phyloP scores from a whole-genome alignment of 495 filamentous ascomycete species.

The Beverwykella pulmonaria region DNA sequence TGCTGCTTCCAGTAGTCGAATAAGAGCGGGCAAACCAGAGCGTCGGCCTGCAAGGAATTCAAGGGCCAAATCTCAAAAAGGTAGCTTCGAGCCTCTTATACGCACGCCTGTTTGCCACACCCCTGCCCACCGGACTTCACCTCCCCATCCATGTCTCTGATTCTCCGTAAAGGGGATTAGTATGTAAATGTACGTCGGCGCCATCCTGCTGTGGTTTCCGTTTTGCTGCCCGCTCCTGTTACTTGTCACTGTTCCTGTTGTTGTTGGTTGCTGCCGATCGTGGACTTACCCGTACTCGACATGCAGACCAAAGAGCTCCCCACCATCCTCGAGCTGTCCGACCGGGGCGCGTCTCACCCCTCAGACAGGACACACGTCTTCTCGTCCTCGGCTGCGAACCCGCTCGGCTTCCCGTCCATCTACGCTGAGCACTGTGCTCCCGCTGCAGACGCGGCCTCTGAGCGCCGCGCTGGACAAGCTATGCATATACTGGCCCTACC shows the following conservation, averaged over 20 bases:
- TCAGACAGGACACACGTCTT: neutral
- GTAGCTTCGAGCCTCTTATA: conserved; percentile 29
- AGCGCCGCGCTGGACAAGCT: conserved; percentile 34
- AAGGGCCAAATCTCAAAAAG: conserved; percentile 7
- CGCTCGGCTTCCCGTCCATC: conserved; percentile 27
- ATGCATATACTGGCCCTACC: conserved; percentile 40
- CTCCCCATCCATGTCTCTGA: neutral
- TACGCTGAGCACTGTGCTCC: conserved; percentile 34
- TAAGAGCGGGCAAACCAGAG: conserved; percentile 1
- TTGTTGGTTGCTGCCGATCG: conserved; percentile 23
- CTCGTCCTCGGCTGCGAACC: conserved; percentile 14
- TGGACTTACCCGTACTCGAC: conserved; percentile 33
- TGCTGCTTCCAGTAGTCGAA: conserved; percentile 1
- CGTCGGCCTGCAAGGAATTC: neutral
- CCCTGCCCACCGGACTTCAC: conserved; percentile 25
- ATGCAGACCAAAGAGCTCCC: conserved; percentile 35
- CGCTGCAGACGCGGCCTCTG: conserved; percentile 36
- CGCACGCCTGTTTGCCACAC: conserved; percentile 15
- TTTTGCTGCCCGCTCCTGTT: conserved; percentile 1
- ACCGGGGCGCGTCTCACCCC: conserved; percentile 29
- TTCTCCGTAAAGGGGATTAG: conserved; percentile 22
- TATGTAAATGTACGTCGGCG: conserved; percentile 31
- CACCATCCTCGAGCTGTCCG: conserved; percentile 29
- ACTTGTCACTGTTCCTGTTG: conserved; percentile 4
- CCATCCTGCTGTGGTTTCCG: conserved; percentile 4